These are phyloP conservation scores for Globisporangium irregulare DNA, from an alignment of 352 stramenopile species.

Conservation along the genomic window DNA sequence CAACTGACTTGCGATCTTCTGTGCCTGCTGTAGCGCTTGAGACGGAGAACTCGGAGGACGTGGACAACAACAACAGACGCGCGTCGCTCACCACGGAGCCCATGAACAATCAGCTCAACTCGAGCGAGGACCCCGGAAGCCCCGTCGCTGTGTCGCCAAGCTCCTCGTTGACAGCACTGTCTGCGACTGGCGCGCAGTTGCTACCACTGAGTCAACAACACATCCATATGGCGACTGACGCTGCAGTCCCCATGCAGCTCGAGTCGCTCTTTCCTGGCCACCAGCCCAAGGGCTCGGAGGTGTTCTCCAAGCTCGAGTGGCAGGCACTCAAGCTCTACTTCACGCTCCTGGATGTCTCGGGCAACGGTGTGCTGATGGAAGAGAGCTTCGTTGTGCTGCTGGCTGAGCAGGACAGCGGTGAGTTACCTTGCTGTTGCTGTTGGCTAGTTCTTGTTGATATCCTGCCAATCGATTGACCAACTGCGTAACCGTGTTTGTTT, in stretches of 20 bases:
- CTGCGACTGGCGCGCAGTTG: background rate
- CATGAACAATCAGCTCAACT: conserved; percentile 17
- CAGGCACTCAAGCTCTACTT: conserved; percentile 77
- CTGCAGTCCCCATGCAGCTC: conserved; percentile 4
- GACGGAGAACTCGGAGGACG: background rate
- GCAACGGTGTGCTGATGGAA: conserved; percentile 68
- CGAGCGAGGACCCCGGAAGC: conserved; percentile 14
- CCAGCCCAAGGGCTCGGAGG: conserved; percentile 30
- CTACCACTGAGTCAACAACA: background rate
- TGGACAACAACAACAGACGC: background rate
- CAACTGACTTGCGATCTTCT: conserved; percentile 6
- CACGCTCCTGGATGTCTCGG: conserved; percentile 61
- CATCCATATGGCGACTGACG: background rate
- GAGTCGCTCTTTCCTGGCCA: background rate
- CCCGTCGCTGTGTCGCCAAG: conserved; percentile 5
- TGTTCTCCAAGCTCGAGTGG: conserved; percentile 76
- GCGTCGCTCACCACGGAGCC: conserved; percentile 12
- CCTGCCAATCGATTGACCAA: conserved; percentile 1
- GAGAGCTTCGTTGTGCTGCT: conserved; percentile 81
- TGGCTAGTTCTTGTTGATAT: background rate
- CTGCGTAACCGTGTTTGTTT: background rate
- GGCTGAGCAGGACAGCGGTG: conserved; percentile 77
- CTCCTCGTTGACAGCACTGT: background rate
- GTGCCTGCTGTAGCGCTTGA: background rate
- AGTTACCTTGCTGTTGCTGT: conserved; percentile 3